Evolutionary conservation across 148 eudicot genomes (phyloP), one percentile per base, ranked within the genome.

Genomic region (Pharnaceum exiguum): DNA sequence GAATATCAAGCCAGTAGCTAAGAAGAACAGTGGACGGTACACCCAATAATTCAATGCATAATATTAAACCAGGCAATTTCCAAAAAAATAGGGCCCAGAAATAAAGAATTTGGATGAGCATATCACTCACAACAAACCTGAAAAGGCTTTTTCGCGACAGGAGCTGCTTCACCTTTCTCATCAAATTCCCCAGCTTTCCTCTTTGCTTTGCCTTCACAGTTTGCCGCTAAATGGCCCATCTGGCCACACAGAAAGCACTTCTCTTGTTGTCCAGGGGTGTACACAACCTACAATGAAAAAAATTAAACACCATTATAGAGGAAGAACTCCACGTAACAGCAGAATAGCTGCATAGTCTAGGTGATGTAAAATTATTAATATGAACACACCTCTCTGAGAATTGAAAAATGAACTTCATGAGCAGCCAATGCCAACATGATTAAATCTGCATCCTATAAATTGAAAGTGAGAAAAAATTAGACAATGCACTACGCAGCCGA

Each of bases 381-480:
- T n/a, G n/a, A n/a, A 60, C 71, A 30, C 31, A 89, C 97, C 90
- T 89, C 97, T 77, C 97, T 84, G 37, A 89, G 85, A 44, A 93
- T 93, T 33, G 99, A 83, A 66, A 89, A 93, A 74, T 93, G 99
- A 75, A 93, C 80, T 74, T 93, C 99, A 64, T 93, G 99, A 22
- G 96, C 89, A 39, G 99, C 99, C 72, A 93, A 66, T 61, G 82
- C 99, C 79, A 89, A 68, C 95, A 89, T 86, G 61, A 89, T 89
- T 57, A 89, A 62, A 76, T 89, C 97, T 16, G 97, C 97, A 68
- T 89, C 97, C 97, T 86, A 76, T 55, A 32, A 49, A 47, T 43
- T 18, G 21, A 10, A 5, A 47, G 10, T 35, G 38, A 12, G 38
- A 21, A 25, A 31, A 40, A 24, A 27, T 31, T 22, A 18, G 25